These are phyloP conservation scores for Plasmopara halstedii DNA, from an alignment of 352 stramenopile genomes.

Conservation along the genomic window DNA sequence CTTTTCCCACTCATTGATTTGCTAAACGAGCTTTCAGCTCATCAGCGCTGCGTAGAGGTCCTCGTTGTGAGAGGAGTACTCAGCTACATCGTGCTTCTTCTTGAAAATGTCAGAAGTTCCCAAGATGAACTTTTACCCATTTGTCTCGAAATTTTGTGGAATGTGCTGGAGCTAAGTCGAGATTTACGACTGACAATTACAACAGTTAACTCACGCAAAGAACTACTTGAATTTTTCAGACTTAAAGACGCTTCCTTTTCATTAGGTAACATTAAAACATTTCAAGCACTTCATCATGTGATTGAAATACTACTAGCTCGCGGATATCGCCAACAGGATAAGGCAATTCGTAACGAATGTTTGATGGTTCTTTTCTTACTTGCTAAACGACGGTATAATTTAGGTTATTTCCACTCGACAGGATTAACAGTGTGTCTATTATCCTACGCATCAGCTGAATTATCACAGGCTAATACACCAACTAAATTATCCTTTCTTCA, in stretches of 20 bases:
- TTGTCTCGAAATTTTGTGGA: slow-evolving; percentile 72
- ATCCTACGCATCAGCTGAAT: slow-evolving; percentile 47
- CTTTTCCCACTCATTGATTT: slow-evolving; percentile 60
- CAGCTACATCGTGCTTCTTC: slow-evolving; percentile 63
- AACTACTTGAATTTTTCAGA: slow-evolving; percentile 53
- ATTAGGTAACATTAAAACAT: slow-evolving; percentile 47
- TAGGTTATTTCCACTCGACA: slow-evolving; percentile 52
- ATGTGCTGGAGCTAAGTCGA: slow-evolving; percentile 58
- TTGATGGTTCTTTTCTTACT: slow-evolving; percentile 64
- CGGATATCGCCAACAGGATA: slow-evolving; percentile 67
- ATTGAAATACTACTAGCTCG: slow-evolving; percentile 47
- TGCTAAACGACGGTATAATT: slow-evolving; percentile 30
- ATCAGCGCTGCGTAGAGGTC: slow-evolving; percentile 57
- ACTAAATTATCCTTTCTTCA: not conserved
- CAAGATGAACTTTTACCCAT: slow-evolving; percentile 64
- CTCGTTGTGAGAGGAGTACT: slow-evolving; percentile 55
- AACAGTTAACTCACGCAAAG: slow-evolving; percentile 39
- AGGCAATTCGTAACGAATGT: slow-evolving; percentile 71
- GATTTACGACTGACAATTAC: slow-evolving; percentile 36
- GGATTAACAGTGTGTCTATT: slow-evolving; percentile 54
- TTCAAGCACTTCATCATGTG: slow-evolving; percentile 48
- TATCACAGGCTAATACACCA: slow-evolving; percentile 12
- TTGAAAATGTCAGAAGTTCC: slow-evolving; percentile 38
- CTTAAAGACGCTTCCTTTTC: slow-evolving; percentile 59
- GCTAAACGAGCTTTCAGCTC: slow-evolving; percentile 54